phyloP scores from a whole-genome alignment of 1,284 basidiomycete species.

The Pisolithus thermaeus region DNA sequence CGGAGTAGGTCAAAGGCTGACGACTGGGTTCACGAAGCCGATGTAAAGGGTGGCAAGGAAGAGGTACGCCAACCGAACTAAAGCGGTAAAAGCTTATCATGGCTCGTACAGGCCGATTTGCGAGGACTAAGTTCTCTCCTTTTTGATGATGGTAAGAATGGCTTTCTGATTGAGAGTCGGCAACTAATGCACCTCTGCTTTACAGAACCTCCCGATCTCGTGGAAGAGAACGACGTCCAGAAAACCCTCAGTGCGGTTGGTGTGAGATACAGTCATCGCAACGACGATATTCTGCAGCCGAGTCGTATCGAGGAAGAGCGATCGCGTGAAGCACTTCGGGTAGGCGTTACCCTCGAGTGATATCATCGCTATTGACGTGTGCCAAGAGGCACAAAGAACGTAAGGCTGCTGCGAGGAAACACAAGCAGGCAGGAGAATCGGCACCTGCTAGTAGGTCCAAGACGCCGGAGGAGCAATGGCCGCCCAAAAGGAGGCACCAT shows the following conservation, averaged over 20 bases:
- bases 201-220: constrained; percentile 28
- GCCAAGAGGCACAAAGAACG: constrained; percentile 25
- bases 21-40: constrained; percentile 45
- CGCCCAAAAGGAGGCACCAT: constrained; percentile 56
- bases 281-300: constrained; percentile 63
- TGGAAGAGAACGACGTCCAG: constrained; percentile 43
- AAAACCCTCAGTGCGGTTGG: constrained; percentile 54
- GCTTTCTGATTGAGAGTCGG: neutral
- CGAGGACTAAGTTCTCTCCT: constrained; percentile 60
- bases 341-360: constrained; percentile 17
- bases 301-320: constrained; percentile 63
- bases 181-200: neutral
- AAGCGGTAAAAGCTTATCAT: neutral
- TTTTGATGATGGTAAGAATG: constrained; percentile 54
- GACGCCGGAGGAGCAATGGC: constrained; percentile 48
- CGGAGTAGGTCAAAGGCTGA: constrained; percentile 34
- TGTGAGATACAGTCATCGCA: constrained; percentile 64
- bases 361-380: constrained; percentile 7
- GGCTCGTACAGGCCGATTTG: constrained; percentile 40
- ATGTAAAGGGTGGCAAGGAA: constrained; percentile 46
- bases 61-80: constrained; percentile 33
- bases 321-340: constrained; percentile 49
- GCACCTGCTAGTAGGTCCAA: constrained; percentile 15
- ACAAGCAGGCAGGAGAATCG: constrained; percentile 14
- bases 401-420: constrained; percentile 22